Evolutionary conservation across 257 asterid genomes (phyloP), one percentile per base, ranked within the genome.

Genomic region (Solanum sitiens): DNA sequence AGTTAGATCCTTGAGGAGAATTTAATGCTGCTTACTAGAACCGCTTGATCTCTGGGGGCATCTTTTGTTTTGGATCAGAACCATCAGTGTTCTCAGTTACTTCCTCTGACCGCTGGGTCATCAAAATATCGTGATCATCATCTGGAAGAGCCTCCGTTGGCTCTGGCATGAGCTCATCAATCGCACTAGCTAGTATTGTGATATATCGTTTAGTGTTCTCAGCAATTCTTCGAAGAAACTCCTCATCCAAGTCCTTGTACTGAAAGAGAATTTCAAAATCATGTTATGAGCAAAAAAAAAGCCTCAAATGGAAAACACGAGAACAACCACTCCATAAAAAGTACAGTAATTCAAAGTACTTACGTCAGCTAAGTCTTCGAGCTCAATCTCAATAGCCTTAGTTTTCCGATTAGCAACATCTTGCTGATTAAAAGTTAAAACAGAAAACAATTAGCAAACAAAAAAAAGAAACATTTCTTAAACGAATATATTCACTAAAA

Each of bases 131-230:
- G 85, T 91, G 93, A 56, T 97, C 99, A 35, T 97, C 99, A 1
- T 97, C 99, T n/a, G 92, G 93, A 84, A 93, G 92, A 71, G 91
- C 95, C 92, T 97, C 99, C 1, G 98, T 96, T 15, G 99, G 95
- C 87, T 94, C 98, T 2, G 99, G 99, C 95, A 96, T 89, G n/a
- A 97, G 92, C 89, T 94, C 98, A 83, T 97, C 99, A 82, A 96
- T 93, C 14, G 99, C 98, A 90, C 90, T 92, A 2, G 99, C 91
- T 91, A 96, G 94, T 83, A 97, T 88, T 53, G 94, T 96, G 87
- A 96, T 91, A 88, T 96, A 97, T 13, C 99, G 90, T 73, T 96
- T 88, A 1, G 99, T 94, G 83, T 97, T 97, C 83, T 95, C 98
- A 83, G 97, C 93, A 53, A 92, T 93, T 63, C 98, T 95, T 90